phyloP scores from a whole-genome alignment of 805 yeast genomes.

The Yarrowia osloensis region DNA sequence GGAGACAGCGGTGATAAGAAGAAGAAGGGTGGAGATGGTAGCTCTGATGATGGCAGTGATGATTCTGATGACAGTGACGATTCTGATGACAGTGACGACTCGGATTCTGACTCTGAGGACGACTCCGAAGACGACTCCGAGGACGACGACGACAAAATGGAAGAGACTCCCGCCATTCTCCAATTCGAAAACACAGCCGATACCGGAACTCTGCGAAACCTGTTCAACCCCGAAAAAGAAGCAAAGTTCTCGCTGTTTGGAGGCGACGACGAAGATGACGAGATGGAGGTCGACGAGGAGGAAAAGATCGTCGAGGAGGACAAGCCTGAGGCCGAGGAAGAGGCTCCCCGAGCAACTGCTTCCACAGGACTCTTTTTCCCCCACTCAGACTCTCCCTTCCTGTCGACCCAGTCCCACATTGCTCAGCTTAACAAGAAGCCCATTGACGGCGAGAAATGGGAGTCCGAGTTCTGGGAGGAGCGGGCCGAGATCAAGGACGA shows the following conservation, averaged over 20 bases:
- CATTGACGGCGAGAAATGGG: slow-evolving; percentile 52
- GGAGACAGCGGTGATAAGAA: background rate
- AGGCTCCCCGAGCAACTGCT: slow-evolving; percentile 1
- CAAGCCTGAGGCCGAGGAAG: background rate
- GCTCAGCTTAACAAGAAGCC: slow-evolving; percentile 50
- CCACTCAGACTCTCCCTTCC: slow-evolving; percentile 82
- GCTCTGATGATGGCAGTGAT: background rate
- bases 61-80: background rate
- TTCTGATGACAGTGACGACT: background rate
- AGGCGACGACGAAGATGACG: slow-evolving; percentile 30
- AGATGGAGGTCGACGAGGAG: slow-evolving; percentile 32
- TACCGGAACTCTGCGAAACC: slow-evolving; percentile 32
- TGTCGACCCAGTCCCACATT: slow-evolving; percentile 80
- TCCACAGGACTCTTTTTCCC: slow-evolving; percentile 64
- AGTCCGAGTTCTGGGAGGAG: slow-evolving; percentile 75
- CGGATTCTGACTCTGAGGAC: background rate
- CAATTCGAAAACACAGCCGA: slow-evolving; percentile 21
- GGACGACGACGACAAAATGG: slow-evolving; percentile 6
- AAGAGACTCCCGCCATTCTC: background rate
- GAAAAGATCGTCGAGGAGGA: background rate
- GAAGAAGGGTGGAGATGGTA: background rate
- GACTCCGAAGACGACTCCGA: slow-evolving; percentile 29
- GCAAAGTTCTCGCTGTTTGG: slow-evolving; percentile 36
- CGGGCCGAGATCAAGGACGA: slow-evolving; percentile 79
- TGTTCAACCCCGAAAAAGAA: slow-evolving; percentile 33